phyloP scores from a whole-genome alignment of 805 yeast species.

The Maudiozyma saulgeensis region DNA sequence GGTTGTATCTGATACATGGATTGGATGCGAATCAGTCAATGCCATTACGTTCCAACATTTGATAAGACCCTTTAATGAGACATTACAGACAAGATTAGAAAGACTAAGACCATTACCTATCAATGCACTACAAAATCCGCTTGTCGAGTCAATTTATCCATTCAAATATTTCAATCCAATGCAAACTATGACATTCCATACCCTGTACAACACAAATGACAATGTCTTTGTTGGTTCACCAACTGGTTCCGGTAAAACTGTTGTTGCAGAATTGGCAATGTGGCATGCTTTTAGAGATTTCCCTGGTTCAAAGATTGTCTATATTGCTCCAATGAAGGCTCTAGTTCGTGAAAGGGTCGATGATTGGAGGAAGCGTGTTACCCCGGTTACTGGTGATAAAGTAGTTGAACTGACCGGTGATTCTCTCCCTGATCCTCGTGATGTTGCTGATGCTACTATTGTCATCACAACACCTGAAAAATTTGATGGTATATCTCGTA shows the following conservation, averaged over 20 bases:
- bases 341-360: constrained; percentile 94
- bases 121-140: constrained; percentile 61
- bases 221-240: constrained; percentile 94
- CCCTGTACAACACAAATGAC: constrained; percentile 67
- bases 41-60: constrained; percentile 84
- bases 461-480: constrained; percentile 93
- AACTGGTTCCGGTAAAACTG: constrained; percentile 96
- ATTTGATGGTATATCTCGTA: constrained; percentile 96
- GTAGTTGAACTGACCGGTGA: constrained; percentile 92
- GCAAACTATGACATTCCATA: constrained; percentile 95
- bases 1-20: constrained; percentile 78
- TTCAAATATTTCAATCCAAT: constrained; percentile 92
- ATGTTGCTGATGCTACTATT: constrained; percentile 72
- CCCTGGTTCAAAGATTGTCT: constrained; percentile 79
- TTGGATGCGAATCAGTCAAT: constrained; percentile 69
- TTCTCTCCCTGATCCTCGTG: constrained; percentile 78
- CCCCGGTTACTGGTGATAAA: constrained; percentile 84
- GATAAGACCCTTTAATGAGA: constrained; percentile 80
- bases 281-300: constrained; percentile 88
- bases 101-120: constrained; percentile 80
- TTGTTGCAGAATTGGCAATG: constrained; percentile 92
- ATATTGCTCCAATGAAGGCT: constrained; percentile 90
- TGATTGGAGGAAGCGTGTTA: constrained; percentile 67
- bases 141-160: constrained; percentile 59
- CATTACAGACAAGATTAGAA: constrained; percentile 71